phyloP scores from a whole-genome alignment of 805 yeast genomes.

The Grigorovia jiainica region DNA sequence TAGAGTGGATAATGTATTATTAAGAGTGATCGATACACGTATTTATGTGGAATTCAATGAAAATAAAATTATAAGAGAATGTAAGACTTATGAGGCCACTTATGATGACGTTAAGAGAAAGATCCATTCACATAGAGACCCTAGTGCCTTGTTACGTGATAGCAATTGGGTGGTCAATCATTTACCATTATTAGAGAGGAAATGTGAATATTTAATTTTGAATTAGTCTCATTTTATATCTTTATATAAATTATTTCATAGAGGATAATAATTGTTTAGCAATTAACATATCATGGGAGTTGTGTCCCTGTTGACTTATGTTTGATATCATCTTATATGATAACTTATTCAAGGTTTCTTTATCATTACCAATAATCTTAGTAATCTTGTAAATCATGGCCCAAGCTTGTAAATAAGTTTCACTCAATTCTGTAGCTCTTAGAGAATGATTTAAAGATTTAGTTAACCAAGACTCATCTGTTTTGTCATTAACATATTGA shows the following conservation, averaged over 20 bases:
- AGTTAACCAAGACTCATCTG: conserved; percentile 7
- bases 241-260: background rate
- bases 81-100: conserved; percentile 57
- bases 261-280: conserved; percentile 25
- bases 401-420: conserved; percentile 65
- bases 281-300: conserved; percentile 29
- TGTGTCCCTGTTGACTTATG: conserved; percentile 24
- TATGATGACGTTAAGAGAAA: conserved; percentile 46
- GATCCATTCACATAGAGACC: conserved; percentile 43
- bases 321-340: conserved; percentile 31
- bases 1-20: conserved; percentile 82
- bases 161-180: conserved; percentile 74
- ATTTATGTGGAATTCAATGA: conserved; percentile 58
- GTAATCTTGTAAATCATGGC: conserved; percentile 44
- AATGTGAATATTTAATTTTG: conserved; percentile 26
- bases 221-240: background rate
- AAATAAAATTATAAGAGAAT: conserved; percentile 61
- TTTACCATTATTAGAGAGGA: conserved; percentile 37
- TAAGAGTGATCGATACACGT: conserved; percentile 78
- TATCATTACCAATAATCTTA: conserved; percentile 17
- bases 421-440: conserved; percentile 71
- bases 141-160: conserved; percentile 63
- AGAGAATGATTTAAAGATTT: conserved; percentile 40
- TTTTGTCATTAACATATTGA: conserved; percentile 11
- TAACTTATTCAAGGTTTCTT: conserved; percentile 29